Evolutionary conservation across 495 filamentous ascomycete species (phyloP), one percentile per base, ranked within the genome.

Genomic region (Hypoxylon rickii): DNA sequence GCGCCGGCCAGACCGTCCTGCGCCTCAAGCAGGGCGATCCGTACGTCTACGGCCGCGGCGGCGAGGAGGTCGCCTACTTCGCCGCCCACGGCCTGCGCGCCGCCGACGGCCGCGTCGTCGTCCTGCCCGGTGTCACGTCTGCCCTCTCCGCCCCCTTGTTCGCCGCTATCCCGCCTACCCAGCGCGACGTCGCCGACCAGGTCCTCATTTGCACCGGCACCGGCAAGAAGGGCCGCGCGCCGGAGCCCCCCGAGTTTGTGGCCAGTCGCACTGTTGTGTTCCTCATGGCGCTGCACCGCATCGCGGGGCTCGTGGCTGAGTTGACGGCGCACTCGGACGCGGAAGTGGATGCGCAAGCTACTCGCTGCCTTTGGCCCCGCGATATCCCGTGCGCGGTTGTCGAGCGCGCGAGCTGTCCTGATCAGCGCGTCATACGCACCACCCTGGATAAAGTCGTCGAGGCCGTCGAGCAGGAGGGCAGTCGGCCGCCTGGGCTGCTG

Each of bases 11-110:
- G 58, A 88, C 83, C 1, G 94, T 97, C 0, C 78, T 98, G 17
- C 81, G 94, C 4, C 76, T 98, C 18, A 98, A 98, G 73, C 94
- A 98, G 66, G 94, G 94, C 15, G 94, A 98, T 65, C 94, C 94
- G 0, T 98, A 96, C 70, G 81, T 98, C 18, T 98, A 96, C 70
- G 94, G 94, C 17, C 84, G 94, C 34, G 94, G 94, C 53, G 94
- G 87, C 11, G 94, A 98, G 66, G 94, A 98, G 67, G 88, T 86
- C 31, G 83, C 83, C n/a, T 96, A 89, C 67, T 97, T 98, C 77
- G 73, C 81, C 1, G 71, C 70, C 5, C 76, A 89, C 40, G 94
- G 92, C 7, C 86, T 86, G 29, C 76, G 88, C 39, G 94, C 92
- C 6, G 86, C 85, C 32, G 73, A 63, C 4, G 71, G 68, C 7